These are phyloP conservation scores for Baeospora myosura DNA, from an alignment of 1,284 basidiomycete species.

Conservation along the genomic window DNA sequence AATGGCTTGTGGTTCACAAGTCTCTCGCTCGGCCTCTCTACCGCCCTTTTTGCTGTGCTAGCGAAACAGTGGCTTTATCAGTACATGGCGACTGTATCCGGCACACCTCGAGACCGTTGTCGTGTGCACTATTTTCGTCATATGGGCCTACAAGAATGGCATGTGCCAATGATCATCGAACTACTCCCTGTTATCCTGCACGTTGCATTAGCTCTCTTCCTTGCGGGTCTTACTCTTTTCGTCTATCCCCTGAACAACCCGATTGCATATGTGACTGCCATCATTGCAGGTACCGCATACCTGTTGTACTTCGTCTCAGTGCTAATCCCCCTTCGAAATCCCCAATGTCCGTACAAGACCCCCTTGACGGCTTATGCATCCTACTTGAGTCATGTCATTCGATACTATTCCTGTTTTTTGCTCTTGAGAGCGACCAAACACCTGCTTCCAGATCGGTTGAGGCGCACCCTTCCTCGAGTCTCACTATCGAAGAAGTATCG, in stretches of 20 bases:
- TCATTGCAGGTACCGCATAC: background rate
- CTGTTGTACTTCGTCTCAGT: constrained; percentile 1
- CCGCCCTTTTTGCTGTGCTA: constrained; percentile 19
- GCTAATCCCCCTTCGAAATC: background rate
- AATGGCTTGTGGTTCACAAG: constrained; percentile 19
- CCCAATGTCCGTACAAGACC: background rate
- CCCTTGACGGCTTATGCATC: background rate
- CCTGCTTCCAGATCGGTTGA: background rate
- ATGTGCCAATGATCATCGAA: constrained; percentile 18
- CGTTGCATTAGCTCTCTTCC: constrained; percentile 3
- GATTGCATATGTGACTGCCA: constrained; percentile 1
- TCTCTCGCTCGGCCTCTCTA: constrained; percentile 17
- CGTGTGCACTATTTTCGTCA: constrained; percentile 19
- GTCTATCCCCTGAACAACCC: background rate
- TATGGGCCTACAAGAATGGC: constrained; percentile 18
- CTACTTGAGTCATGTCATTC: background rate
- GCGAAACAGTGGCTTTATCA: constrained; percentile 22
- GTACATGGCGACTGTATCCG: constrained; percentile 14
- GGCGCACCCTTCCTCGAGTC: background rate
- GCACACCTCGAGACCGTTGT: constrained; percentile 13
- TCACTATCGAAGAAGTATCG: background rate
- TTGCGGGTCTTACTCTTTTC: constrained; percentile 6
- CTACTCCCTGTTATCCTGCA: constrained; percentile 13
- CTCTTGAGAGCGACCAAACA: background rate
- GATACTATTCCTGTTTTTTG: background rate